phyloP scores from a whole-genome alignment of 371 early-diverging fungal species.

The Umbelopsis sp. region DNA sequence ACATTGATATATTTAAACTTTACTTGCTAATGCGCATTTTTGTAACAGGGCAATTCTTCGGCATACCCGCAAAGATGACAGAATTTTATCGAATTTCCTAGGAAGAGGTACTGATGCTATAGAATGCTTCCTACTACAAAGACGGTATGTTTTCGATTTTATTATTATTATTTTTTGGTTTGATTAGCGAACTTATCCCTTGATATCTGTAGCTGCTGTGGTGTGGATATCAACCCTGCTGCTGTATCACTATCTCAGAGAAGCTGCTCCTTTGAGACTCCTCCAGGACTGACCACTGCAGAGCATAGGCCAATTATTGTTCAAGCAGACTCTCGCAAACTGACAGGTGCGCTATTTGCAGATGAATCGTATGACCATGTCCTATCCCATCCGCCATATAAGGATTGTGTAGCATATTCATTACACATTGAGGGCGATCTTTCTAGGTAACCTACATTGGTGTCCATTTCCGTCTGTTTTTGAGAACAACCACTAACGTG shows the following conservation, averaged over 20 bases:
- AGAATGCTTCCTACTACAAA: slow-evolving; percentile 81
- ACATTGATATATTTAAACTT: not conserved
- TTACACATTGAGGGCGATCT: slow-evolving; percentile 83
- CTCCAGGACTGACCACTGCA: slow-evolving; percentile 69
- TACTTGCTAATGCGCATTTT: not conserved
- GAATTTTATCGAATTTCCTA: slow-evolving; percentile 87
- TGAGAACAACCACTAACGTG: too few relatives aligned
- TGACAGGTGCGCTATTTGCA: slow-evolving; percentile 62
- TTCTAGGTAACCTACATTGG: slow-evolving; percentile 44
- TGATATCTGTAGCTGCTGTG: slow-evolving; percentile 61
- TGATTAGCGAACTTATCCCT: not conserved
- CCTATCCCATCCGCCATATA: slow-evolving; percentile 93
- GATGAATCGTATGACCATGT: slow-evolving; percentile 81
- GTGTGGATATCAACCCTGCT: slow-evolving; percentile 90
- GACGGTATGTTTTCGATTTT: slow-evolving; percentile 56
- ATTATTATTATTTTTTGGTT: not conserved
- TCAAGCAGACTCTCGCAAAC: slow-evolving; percentile 74
- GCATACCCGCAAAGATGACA: slow-evolving; percentile 75
- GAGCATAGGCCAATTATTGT: slow-evolving; percentile 84
- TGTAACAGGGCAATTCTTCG: slow-evolving; percentile 69
- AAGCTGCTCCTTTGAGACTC: slow-evolving; percentile 84
- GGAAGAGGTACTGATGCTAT: slow-evolving; percentile 93
- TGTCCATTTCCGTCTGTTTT: not conserved
- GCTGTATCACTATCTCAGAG: slow-evolving; percentile 83
- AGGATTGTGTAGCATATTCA: slow-evolving; percentile 86